Percentiles rank a stretch among this genome's conserved stretches.
These are phyloP conservation scores for Escovopsis sp. DNA, from an alignment of 2,329 filamentous ascomycete genomes.

Conservation along the genomic window DNA sequence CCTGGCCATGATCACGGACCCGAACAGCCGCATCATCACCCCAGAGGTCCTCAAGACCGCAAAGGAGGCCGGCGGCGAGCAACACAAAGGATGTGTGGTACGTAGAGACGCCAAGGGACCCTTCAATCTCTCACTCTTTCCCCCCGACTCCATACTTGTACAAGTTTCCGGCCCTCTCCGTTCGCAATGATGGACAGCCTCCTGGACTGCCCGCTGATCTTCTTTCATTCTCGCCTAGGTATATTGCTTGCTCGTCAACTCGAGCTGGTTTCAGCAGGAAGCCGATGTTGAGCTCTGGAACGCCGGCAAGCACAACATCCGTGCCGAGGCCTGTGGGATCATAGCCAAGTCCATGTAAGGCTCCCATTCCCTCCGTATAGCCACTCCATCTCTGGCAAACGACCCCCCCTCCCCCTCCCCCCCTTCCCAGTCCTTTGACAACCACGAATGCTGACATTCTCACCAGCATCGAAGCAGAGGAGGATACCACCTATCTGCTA, in stretches of 20 bases:
- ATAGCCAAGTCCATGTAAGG: conserved; percentile 64
- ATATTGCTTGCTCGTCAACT: conserved; percentile 61
- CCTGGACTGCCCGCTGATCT: background rate
- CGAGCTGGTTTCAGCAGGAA: conserved; percentile 65
- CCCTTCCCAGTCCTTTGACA: no score
- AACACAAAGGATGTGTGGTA: conserved; percentile 62
- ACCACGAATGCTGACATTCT: background rate
- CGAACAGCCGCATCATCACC: conserved; percentile 80
- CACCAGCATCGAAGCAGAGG: conserved; percentile 65
- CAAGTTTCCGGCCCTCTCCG: no score
- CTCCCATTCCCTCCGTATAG: background rate
- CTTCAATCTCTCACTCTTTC: no score
- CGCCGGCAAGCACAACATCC: conserved; percentile 63
- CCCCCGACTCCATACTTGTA: background rate
- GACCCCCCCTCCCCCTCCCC: background rate
- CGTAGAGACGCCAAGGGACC: conserved; percentile 6
- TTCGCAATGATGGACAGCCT: no score
- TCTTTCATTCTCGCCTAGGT: conserved; percentile 24
- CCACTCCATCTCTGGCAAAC: background rate
- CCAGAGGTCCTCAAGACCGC: conserved; percentile 64
- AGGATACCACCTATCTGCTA: conserved; percentile 63
- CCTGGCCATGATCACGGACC: conserved; percentile 53
- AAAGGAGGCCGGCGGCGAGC: conserved; percentile 60
- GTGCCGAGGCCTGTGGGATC: conserved; percentile 74
- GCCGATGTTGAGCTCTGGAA: conserved; percentile 79